Base-by-base conservation (phyloP, 163 green algal genomes). In the Trebouxia gelatinosa region DNA sequence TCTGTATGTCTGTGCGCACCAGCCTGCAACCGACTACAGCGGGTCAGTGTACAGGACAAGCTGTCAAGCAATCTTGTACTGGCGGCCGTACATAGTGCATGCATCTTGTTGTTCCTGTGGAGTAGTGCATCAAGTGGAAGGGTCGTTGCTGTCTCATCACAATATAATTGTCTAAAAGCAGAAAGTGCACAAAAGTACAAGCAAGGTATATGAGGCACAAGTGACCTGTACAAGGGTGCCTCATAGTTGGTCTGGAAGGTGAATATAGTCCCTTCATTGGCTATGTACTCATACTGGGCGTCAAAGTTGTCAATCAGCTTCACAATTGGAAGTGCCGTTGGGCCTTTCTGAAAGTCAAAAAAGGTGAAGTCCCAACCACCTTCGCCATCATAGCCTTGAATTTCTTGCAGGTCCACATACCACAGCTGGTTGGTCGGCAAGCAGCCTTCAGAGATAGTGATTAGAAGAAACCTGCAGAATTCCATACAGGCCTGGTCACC, bases 291-390 rank as follows among this genome's bases (percentile, higher is more conserved):
- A 62, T 87, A 98, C n/a, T 80, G 68, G 9, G 87, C 94, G 32
- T 90, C 78, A 81, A 95, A 96, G 77, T 91, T 87, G 85, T 97
- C 90, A 21, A 98, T 86, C 11, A 98, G 85, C 82, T 93, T 92
- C 16, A 91, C 74, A 34, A 95, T 5, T 0, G 91, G 92, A 67
- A 95, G 87, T 65, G 83, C 78, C 40, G 61, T 76, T 19, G 67
- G 40, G 28, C 67, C 67, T 7, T 34, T 82, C 32, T 46, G 43
- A 77, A 89, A 84, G 81, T 95, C 92, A 75, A 87, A 93, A 7
- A 62, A 34, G 0, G 23, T 43, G 48, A 94, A 90, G 80, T 92
- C 84, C 13, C 92, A 77, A 19, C 59, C 59, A 35, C 86, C 87
- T 31, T 58, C 54, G 0, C n/a, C 61, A 35, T 37, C 28, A n/a